phyloP scores from a whole-genome alignment of 2,329 filamentous ascomycete genomes.

The Arthrocladium fulminans region DNA sequence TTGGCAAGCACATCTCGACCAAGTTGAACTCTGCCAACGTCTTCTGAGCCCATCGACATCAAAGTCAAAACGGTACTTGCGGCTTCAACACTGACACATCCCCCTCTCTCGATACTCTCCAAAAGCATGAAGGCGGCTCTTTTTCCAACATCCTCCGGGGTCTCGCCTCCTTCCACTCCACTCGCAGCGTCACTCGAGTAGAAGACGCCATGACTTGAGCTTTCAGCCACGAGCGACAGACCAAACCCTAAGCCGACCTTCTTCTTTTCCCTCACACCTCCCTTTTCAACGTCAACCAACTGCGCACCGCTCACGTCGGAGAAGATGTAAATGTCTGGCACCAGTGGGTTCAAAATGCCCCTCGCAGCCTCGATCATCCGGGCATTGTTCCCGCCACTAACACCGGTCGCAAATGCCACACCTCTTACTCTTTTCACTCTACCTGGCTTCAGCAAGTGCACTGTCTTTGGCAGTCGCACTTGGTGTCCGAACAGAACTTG shows the following conservation, averaged over 20 bases:
- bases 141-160: constrained; percentile 85
- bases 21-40: constrained; percentile 77
- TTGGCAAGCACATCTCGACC: constrained; percentile 73
- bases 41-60: constrained; percentile 97
- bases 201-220: constrained; percentile 65
- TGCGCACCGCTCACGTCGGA: constrained; percentile 56
- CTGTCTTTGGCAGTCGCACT: constrained; percentile 82
- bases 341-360: constrained; percentile 76
- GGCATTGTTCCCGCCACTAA: constrained; percentile 85
- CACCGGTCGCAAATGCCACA: constrained; percentile 87
- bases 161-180: constrained; percentile 67
- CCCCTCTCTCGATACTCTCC: constrained; percentile 71
- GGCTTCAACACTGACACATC: constrained; percentile 66
- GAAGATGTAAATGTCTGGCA: constrained; percentile 83
- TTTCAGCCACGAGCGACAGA: constrained; percentile 81
- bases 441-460: constrained; percentile 78
- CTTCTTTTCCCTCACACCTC: constrained; percentile 41
- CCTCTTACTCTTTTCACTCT: constrained; percentile 81
- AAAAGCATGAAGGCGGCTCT: constrained; percentile 82
- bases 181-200: constrained; percentile 77
- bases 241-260: constrained; percentile 84
- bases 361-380: constrained; percentile 88
- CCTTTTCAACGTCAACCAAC: constrained; percentile 59
- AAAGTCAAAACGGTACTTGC: constrained; percentile 68
- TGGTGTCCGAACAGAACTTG: constrained; percentile 90